phyloP scores from a whole-genome alignment of 1,139 yeast genomes.

The Meyerozyma sp. region DNA sequence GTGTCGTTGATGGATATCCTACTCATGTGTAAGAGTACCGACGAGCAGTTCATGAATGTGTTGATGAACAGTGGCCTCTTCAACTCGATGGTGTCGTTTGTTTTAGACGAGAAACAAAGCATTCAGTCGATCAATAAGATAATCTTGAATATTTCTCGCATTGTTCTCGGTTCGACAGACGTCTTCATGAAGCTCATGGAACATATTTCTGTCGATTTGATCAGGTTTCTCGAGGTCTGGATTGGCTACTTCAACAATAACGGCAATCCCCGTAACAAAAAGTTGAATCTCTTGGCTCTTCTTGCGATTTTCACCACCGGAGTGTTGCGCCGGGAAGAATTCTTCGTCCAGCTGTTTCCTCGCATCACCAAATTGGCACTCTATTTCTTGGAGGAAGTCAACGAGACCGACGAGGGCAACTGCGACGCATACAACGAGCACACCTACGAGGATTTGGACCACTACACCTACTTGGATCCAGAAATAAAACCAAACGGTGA shows the following conservation, averaged over 20 bases:
- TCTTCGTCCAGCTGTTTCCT: constrained; percentile 23
- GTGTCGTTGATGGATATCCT: constrained; percentile 58
- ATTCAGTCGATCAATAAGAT: constrained; percentile 47
- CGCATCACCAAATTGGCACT: constrained; percentile 50
- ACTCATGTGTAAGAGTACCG: constrained; percentile 24
- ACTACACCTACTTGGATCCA: constrained; percentile 42
- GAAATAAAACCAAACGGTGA: constrained; percentile 53
- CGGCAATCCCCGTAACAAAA: constrained; percentile 65
- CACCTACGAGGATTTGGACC: constrained; percentile 48
- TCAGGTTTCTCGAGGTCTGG: constrained; percentile 28
- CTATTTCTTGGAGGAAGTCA: constrained; percentile 66
- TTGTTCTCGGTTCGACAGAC: constrained; percentile 44
- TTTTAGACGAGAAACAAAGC: constrained; percentile 45
- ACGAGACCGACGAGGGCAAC: constrained; percentile 54
- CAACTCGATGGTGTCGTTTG: constrained; percentile 39
- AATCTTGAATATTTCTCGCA: constrained; percentile 49
- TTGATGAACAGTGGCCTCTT: constrained; percentile 45
- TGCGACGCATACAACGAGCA: constrained; percentile 62
- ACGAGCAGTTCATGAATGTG: constrained; percentile 25
- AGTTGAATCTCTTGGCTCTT: constrained; percentile 57
- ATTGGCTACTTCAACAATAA: constrained; percentile 38
- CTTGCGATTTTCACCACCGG: constrained; percentile 34
- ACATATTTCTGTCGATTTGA: constrained; percentile 22
- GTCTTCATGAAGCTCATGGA: constrained; percentile 33
- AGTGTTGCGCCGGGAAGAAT: constrained; percentile 17